Conservation (phyloP, 2,329 filamentous ascomycete species). For the Thelonectria olida region DNA sequence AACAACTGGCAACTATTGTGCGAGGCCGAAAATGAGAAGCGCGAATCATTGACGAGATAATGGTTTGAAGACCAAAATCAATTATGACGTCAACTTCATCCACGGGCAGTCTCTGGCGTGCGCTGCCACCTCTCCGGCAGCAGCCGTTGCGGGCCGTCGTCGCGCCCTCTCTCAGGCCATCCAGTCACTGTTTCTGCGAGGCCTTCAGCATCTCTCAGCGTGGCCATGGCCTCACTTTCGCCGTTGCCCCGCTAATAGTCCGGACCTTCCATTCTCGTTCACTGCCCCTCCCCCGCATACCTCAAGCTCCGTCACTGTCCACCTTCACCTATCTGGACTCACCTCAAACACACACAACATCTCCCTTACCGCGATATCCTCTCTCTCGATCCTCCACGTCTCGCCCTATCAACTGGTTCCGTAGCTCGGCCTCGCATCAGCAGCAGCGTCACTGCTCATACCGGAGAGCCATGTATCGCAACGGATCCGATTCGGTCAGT, state of each 20-base stretch:
- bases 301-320: conserved; percentile 18
- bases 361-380: neutral
- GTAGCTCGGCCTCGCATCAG: conserved; percentile 19
- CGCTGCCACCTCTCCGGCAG: conserved; percentile 3
- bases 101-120: conserved; percentile 1
- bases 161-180: neutral
- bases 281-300: conserved; percentile 38
- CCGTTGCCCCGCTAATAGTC: conserved; percentile 32
- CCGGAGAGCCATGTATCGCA: conserved; percentile 42
- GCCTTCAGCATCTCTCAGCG: neutral
- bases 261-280: conserved; percentile 30
- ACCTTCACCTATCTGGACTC: conserved; percentile 1
- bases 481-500: conserved; percentile 35
- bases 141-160: conserved; percentile 1
- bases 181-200: neutral
- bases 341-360: neutral
- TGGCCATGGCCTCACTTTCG: neutral
- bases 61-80: neutral
- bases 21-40: neutral
- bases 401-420: conserved; percentile 3
- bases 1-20: neutral
- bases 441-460: conserved; percentile 41
- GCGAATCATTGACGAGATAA: neutral
- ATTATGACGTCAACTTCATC: neutral
- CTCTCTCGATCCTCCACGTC: neutral